Conservation (phyloP, 176 grass and related monocot genomes). For the Aegilops bicornis region DNA sequence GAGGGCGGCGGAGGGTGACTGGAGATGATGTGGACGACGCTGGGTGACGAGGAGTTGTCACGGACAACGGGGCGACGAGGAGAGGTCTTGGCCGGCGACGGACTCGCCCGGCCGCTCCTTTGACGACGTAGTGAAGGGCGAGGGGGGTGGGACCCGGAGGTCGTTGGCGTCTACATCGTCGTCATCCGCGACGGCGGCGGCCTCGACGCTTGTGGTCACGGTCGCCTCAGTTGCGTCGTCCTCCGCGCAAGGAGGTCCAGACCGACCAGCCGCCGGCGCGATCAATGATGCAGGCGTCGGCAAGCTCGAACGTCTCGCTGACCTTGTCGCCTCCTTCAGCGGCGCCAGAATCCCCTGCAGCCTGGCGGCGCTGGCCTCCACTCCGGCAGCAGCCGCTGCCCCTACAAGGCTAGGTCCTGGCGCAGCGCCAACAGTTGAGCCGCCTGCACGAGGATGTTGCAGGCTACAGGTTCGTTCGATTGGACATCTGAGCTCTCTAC, state of each 20-base stretch:
- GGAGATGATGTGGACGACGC: too few relatives aligned
- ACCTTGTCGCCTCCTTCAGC: slow-evolving; percentile 62
- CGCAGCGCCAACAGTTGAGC: slow-evolving; percentile 73
- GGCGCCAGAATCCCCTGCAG: slow-evolving; percentile 52
- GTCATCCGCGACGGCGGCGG: too few relatives aligned
- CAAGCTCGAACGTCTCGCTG: slow-evolving; percentile 35
- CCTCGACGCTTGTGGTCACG: too few relatives aligned
- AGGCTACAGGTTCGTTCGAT: slow-evolving; percentile 56
- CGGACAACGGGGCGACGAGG: too few relatives aligned
- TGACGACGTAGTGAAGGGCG: too few relatives aligned
- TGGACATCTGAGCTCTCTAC: neutral
- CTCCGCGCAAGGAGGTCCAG: slow-evolving; percentile 29
- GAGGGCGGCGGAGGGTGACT: too few relatives aligned
- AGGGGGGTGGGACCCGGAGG: too few relatives aligned
- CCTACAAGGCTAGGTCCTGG: slow-evolving; percentile 75
- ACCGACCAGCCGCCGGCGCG: slow-evolving; percentile 83
- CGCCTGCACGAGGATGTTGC: slow-evolving; percentile 77
- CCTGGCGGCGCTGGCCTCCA: slow-evolving; percentile 51
- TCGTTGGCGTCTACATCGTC: too few relatives aligned
- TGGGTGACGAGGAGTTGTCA: too few relatives aligned
- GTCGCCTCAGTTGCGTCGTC: too few relatives aligned
- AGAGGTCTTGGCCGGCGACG: too few relatives aligned
- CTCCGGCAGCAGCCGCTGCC: slow-evolving; percentile 49
- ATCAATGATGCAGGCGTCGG: slow-evolving; percentile 75
- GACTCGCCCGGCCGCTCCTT: too few relatives aligned